Evolutionary conservation across 805 yeast species (phyloP).

Genomic region (baker's yeast (Saccharomyces cerevisiae)): DNA sequence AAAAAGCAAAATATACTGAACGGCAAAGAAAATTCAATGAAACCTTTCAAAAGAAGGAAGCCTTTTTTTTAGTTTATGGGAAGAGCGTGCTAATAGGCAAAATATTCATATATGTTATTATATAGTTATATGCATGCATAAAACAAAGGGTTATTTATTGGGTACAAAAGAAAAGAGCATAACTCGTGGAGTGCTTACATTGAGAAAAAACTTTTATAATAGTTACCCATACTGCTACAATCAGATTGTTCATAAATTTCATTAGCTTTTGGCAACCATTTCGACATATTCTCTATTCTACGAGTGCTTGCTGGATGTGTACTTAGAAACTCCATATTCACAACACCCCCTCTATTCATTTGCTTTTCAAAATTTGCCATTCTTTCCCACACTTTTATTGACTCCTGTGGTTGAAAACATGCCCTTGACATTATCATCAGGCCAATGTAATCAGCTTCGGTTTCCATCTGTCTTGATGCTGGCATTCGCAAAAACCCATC

Average conservation of each 20-base stretch:
- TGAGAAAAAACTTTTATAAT: constrained; percentile 12
- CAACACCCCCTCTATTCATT: constrained; percentile 17
- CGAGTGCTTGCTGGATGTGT: constrained; percentile 85
- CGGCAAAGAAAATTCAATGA: background rate
- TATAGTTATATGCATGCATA: background rate
- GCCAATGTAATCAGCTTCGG: constrained; percentile 94
- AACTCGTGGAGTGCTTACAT: background rate
- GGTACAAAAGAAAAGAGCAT: background rate
- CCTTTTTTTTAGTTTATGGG: background rate
- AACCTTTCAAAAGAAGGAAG: background rate
- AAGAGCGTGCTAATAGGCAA: background rate
- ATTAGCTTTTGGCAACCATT: constrained; percentile 54
- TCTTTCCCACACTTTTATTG: constrained; percentile 72
- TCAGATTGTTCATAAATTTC: constrained; percentile 25
- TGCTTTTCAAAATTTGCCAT: constrained; percentile 52
- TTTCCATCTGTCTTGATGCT: constrained; percentile 86
- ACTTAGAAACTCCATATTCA: constrained; percentile 54
- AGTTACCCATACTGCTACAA: constrained; percentile 16
- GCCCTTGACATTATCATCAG: constrained; percentile 84
- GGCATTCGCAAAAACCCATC: constrained; percentile 64
- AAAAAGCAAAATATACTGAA: background rate
- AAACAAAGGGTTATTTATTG: background rate
- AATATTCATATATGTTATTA: background rate
- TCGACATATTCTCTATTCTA: constrained; percentile 57
- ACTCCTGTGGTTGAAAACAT: constrained; percentile 72